Evolutionary conservation across 2,329 filamentous ascomycete species (phyloP).

Genomic region (Xenoacremonium recifei): DNA sequence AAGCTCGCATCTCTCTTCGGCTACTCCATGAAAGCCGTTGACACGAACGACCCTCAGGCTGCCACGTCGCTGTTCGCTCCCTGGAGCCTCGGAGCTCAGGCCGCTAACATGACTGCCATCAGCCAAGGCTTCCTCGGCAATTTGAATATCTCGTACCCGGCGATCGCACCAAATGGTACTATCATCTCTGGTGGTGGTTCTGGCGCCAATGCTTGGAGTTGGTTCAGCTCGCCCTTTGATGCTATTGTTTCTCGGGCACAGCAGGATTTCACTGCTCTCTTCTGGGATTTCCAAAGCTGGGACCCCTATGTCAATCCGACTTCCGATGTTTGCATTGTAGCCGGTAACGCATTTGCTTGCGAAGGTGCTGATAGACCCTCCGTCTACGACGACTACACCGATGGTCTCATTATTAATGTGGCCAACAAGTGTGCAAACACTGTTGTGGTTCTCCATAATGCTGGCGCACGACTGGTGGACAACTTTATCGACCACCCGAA

Average conservation of each 20-base stretch:
- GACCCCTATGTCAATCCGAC: not conserved
- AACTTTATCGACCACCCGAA: slow-evolving; percentile 65
- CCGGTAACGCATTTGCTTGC: slow-evolving; percentile 64
- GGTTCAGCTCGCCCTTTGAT: slow-evolving; percentile 35
- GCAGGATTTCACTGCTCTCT: not conserved
- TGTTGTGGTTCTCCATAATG: slow-evolving; percentile 67
- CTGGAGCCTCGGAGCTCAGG: too few species aligned
- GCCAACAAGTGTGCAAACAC: slow-evolving; percentile 63
- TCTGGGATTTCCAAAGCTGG: not conserved
- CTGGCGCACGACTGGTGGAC: slow-evolving; percentile 62
- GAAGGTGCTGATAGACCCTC: slow-evolving; percentile 54
- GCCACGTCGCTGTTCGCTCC: too few species aligned
- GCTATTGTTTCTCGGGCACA: slow-evolving; percentile 28
- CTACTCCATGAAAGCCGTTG: not conserved
- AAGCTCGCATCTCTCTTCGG: slow-evolving; percentile 57
- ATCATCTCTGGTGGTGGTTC: slow-evolving; percentile 58
- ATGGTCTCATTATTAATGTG: not conserved
- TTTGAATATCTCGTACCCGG: too few species aligned
- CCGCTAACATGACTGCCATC: too few species aligned
- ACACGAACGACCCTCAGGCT: not conserved
- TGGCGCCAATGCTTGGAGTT: slow-evolving; percentile 38
- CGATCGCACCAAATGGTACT: slow-evolving; percentile 39
- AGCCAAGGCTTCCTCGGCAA: too few species aligned
- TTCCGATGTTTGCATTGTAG: slow-evolving; percentile 34
- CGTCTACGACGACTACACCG: not conserved